Base-by-base conservation (phyloP, 441 rosid species). In the Euphorbia celastroides region DNA sequence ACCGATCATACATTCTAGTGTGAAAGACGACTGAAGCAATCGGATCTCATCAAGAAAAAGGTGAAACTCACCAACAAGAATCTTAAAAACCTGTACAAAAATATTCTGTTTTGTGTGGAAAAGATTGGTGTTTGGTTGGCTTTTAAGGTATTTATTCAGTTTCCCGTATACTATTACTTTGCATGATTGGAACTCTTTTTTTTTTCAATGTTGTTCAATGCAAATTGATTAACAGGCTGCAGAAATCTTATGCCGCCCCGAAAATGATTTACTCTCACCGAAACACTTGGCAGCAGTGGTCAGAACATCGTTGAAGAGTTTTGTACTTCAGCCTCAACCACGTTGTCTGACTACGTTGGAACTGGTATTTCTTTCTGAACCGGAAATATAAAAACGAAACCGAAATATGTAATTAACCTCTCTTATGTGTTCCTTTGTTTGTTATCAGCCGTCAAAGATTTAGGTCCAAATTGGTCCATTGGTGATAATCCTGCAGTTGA, bases 91-190 rank as follows among this genome's bases (percentile, higher is more conserved):
- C 78, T 85, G n/a, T n/a, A n/a, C 52, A 65, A 66, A n/a, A n/a
- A n/a, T n/a, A n/a, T 70, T 82, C 82, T 26, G 55, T 74, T 44
- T 77, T 95, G 97, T 75, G 71, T 88, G 78, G 80, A 69, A 26
- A 85, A 87, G 36, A 92, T 88, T 11, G 99, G 99, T 25, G 77
- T 84, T 66, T 88, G 83, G 88, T 71, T 86, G 79, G 95, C 99
- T 30, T 78, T 59, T 27, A 90, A 88, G 99, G 99, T 95, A 75
- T 34, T 30, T 23, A 20, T 69, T 54, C 36, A 28, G 7, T 50
- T 51, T 32, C n/a, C 11, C 11, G 28, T 62, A 65, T 51, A 41
- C 44, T 36, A 19, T 13, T 19, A 5, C 51, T 36, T 56, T 12
- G 6, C 3, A 17, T 64, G 2, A 51, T 51, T 51, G 5, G 26